Evolutionary conservation across 148 eudicot genomes (phyloP).

Genomic region (Arctostaphylos glauca): DNA sequence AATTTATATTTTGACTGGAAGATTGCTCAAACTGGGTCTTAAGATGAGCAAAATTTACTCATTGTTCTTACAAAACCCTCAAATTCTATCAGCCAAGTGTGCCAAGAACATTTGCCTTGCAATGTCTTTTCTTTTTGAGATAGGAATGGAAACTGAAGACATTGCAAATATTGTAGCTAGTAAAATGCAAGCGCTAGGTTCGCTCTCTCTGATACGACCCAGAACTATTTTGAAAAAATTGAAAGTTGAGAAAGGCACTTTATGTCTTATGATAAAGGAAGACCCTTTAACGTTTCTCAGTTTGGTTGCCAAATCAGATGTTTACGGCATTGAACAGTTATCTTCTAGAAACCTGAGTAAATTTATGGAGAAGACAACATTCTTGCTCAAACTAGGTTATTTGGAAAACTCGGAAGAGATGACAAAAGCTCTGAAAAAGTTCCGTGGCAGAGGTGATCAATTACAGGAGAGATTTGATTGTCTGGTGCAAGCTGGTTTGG

Average conservation of each 20-base stretch:
- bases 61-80: constrained; percentile 37
- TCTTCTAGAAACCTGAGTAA: constrained; percentile 25
- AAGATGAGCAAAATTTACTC: constrained; percentile 32
- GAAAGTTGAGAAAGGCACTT: constrained; percentile 24
- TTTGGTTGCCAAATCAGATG: constrained; percentile 36
- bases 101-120: constrained; percentile 37
- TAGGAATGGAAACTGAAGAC: constrained; percentile 35
- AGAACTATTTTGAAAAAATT: constrained; percentile 36
- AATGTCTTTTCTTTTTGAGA: constrained; percentile 40
- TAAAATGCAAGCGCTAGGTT: constrained; percentile 32
- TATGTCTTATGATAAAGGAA: constrained; percentile 38
- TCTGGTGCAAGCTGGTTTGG: constrained; percentile 55
- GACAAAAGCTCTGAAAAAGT: constrained; percentile 49
- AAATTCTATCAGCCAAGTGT: constrained; percentile 39
- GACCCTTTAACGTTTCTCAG: constrained; percentile 36
- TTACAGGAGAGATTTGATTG: constrained; percentile 66
- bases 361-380: constrained; percentile 30
- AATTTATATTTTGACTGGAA: constrained; percentile 33
- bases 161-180: constrained; percentile 34
- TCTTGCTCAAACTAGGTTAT: constrained; percentile 46
- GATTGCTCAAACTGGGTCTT: constrained; percentile 47
- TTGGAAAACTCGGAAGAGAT: constrained; percentile 57
- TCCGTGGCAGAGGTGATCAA: constrained; percentile 65
- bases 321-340: background rate
- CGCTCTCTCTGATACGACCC: constrained; percentile 38